Conservation (phyloP, 495 filamentous ascomycete species). For the Podospora appendiculata region DNA sequence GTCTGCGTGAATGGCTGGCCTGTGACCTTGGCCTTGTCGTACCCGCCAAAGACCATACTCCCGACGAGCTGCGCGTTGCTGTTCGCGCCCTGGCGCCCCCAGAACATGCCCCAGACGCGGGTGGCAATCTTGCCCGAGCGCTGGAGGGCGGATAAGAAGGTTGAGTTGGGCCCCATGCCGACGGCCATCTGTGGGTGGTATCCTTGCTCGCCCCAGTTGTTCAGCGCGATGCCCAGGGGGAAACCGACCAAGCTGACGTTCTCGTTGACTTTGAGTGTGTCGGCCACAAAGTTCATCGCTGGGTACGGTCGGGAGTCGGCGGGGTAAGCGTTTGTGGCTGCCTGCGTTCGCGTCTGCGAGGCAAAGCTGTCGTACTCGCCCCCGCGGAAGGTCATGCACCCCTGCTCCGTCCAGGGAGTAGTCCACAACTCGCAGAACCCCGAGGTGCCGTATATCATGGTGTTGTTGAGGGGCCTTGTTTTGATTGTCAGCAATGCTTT, state of each 20-base stretch:
- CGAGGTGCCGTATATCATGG: background rate
- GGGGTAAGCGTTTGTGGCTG: background rate
- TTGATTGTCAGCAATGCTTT: background rate
- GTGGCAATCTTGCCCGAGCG: conserved; percentile 19
- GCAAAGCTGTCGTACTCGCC: background rate
- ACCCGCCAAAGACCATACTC: background rate
- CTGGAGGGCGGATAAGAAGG: conserved; percentile 17
- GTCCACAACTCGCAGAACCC: background rate
- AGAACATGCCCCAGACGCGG: conserved; percentile 24
- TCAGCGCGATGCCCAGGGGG: conserved; percentile 14
- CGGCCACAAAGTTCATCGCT: background rate
- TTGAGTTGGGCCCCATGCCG: conserved; percentile 29
- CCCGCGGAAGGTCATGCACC: background rate
- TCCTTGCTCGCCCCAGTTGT: conserved; percentile 7
- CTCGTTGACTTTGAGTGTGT: background rate
- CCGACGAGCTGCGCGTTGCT: conserved; percentile 20
- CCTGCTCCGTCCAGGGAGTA: background rate
- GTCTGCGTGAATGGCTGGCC: background rate
- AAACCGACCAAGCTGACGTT: conserved; percentile 8
- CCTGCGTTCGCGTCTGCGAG: background rate
- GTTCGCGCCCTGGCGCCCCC: conserved; percentile 20
- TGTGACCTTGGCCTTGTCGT: background rate
- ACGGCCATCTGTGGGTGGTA: conserved; percentile 9
- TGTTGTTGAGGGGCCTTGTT: background rate
- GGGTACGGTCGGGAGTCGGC: background rate